These are phyloP conservation scores for Aspergillus hancockii DNA, from an alignment of 495 filamentous ascomycete genomes.

Conservation along the genomic window DNA sequence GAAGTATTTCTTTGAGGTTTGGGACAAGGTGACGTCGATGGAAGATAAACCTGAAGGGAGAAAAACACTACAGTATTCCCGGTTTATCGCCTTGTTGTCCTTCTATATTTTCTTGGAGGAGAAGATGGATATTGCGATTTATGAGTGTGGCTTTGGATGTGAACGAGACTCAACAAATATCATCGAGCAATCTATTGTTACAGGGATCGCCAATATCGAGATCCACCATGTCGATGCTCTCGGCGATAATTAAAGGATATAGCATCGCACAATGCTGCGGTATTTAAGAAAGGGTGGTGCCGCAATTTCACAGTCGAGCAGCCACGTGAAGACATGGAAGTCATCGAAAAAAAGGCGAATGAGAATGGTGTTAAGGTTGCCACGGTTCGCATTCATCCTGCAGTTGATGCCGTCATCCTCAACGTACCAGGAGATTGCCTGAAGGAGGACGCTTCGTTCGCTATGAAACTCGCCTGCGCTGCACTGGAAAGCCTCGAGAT, in stretches of 20 bases:
- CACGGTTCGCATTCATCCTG: background rate
- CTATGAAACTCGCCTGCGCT: background rate
- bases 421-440: background rate
- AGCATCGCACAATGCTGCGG: constrained; percentile 88
- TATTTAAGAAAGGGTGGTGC: constrained; percentile 67
- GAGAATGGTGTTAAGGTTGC: constrained; percentile 47
- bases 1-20: constrained; percentile 66
- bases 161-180: constrained; percentile 86
- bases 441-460: background rate
- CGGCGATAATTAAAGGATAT: constrained; percentile 74
- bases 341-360: constrained; percentile 61
- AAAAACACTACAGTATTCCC: constrained; percentile 57
- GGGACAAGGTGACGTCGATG: constrained; percentile 51
- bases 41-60: background rate
- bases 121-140: constrained; percentile 68
- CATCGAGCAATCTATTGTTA: constrained; percentile 62
- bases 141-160: constrained; percentile 83
- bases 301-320: constrained; percentile 71
- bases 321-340: constrained; percentile 50
- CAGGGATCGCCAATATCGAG: constrained; percentile 72
- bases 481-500: background rate
- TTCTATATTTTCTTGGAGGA: constrained; percentile 75
- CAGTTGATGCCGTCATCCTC: background rate
- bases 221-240: constrained; percentile 78
- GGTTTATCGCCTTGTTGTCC: constrained; percentile 69